These are phyloP conservation scores for Galeopsis tetrahit DNA, from an alignment of 257 asterid genomes.

Conservation along the genomic window DNA sequence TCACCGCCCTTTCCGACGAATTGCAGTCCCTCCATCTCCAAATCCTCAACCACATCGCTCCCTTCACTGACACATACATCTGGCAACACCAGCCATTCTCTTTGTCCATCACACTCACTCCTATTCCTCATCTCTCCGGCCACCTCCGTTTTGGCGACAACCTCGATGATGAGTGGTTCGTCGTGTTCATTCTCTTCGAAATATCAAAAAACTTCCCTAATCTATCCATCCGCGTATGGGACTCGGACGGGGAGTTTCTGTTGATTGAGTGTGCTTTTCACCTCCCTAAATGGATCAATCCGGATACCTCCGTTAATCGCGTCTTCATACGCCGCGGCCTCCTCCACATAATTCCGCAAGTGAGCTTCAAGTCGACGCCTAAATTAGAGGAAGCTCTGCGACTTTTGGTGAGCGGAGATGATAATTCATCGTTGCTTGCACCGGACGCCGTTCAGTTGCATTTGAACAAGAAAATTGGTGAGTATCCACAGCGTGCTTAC, in stretches of 20 bases:
- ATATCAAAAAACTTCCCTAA: slow-evolving; percentile 56
- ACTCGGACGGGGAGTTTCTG: slow-evolving; percentile 85
- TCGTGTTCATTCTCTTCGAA: slow-evolving; percentile 71
- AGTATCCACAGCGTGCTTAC: slow-evolving; percentile 70
- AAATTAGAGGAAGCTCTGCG: slow-evolving; percentile 49
- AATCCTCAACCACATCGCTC: slow-evolving; percentile 61
- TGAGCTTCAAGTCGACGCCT: slow-evolving; percentile 51
- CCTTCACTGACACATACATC: slow-evolving; percentile 54
- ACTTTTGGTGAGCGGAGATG: slow-evolving; percentile 36
- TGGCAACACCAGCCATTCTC: slow-evolving; percentile 91
- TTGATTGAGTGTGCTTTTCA: slow-evolving; percentile 84
- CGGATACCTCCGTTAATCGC: slow-evolving; percentile 76
- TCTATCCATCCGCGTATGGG: slow-evolving; percentile 75
- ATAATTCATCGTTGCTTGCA: slow-evolving; percentile 41
- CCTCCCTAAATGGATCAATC: slow-evolving; percentile 87
- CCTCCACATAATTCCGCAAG: slow-evolving; percentile 62
- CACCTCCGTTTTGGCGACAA: slow-evolving; percentile 86
- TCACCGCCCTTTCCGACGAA: slow-evolving; percentile 40
- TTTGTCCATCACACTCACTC: slow-evolving; percentile 42
- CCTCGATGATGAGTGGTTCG: slow-evolving; percentile 95
- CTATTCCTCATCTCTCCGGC: slow-evolving; percentile 78
- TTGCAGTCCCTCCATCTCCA: slow-evolving; percentile 74
- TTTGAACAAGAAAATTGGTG: slow-evolving; percentile 63
- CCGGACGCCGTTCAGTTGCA: slow-evolving; percentile 67
- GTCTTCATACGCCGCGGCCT: slow-evolving; percentile 75